Evolutionary conservation across 305 asterid genomes (phyloP).

Genomic region (Rubia occidens): DNA sequence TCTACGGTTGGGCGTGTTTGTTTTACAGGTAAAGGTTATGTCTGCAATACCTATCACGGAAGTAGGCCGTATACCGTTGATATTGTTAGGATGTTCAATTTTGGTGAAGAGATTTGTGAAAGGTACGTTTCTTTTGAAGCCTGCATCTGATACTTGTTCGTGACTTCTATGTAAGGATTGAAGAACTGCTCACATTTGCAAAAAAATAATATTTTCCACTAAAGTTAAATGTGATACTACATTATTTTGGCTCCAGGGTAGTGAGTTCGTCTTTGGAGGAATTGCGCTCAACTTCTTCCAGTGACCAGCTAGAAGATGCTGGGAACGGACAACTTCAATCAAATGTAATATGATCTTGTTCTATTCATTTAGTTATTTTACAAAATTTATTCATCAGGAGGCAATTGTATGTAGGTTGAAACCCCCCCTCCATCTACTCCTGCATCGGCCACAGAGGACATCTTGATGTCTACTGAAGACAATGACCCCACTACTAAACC

Average conservation of each 20-base stretch:
- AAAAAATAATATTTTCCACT: not conserved
- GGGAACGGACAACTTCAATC: slow-evolving; percentile 21
- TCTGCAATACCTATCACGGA: slow-evolving; percentile 68
- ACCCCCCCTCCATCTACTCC: slow-evolving; percentile 24
- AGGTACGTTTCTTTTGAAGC: slow-evolving; percentile 38
- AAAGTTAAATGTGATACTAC: not conserved
- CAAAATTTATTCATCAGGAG: not conserved
- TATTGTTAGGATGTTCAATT: slow-evolving; percentile 80
- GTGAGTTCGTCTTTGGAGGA: slow-evolving; percentile 56
- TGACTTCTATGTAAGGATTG: not conserved
- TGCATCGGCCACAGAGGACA: slow-evolving; percentile 30
- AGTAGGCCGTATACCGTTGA: slow-evolving; percentile 43
- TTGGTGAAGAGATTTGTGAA: slow-evolving; percentile 57
- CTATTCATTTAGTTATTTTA: not conserved
- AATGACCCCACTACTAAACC: slow-evolving; percentile 29
- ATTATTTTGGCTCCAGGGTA: slow-evolving; percentile 38
- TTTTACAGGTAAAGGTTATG: slow-evolving; percentile 68
- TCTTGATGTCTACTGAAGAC: slow-evolving; percentile 12
- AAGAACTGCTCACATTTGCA: not conserved
- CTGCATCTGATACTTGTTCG: not conserved
- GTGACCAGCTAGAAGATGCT: slow-evolving; percentile 34
- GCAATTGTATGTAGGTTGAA: slow-evolving; percentile 38
- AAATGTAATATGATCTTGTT: slow-evolving; percentile 27
- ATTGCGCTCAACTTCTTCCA: slow-evolving; percentile 34
- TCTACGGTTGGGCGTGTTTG: not conserved